Evolutionary conservation across 306 rosid genomes (phyloP).

Genomic region (Gleditsia sinensis): DNA sequence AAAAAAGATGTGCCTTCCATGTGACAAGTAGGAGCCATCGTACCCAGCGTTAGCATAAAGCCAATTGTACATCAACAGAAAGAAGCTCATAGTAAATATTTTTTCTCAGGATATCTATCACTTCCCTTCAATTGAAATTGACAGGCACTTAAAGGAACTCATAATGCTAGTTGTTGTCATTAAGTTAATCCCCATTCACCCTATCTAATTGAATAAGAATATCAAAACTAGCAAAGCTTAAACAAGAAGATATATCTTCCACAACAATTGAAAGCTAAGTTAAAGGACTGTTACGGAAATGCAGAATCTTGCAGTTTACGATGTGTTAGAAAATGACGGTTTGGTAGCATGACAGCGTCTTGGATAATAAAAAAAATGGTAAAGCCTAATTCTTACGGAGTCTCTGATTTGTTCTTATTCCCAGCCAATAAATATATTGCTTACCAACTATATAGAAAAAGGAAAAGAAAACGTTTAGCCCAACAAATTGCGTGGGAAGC

Average conservation of each 20-base stretch:
- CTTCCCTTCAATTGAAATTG: slow-evolving; percentile 46
- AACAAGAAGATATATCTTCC: slow-evolving; percentile 45
- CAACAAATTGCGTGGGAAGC: slow-evolving; percentile 17
- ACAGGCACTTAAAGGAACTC: slow-evolving; percentile 50
- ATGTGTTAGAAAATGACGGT: slow-evolving; percentile 53
- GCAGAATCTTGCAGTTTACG: slow-evolving; percentile 29
- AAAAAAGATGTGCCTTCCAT: slow-evolving; percentile 57
- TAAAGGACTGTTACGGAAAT: slow-evolving; percentile 35
- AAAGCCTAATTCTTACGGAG: slow-evolving; percentile 25
- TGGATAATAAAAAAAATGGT: slow-evolving; percentile 20
- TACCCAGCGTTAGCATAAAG: slow-evolving; percentile 40
- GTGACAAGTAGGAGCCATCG: slow-evolving; percentile 51
- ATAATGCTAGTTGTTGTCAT: slow-evolving; percentile 43
- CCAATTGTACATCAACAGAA: slow-evolving; percentile 37
- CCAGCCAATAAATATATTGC: not conserved
- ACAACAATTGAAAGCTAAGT: slow-evolving; percentile 34
- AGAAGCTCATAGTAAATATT: slow-evolving; percentile 45
- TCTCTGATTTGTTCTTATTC: slow-evolving; percentile 27
- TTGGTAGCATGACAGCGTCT: slow-evolving; percentile 32
- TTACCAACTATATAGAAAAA: too few relatives aligned
- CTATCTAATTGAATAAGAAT: slow-evolving; percentile 43
- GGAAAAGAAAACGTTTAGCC: slow-evolving; percentile 13
- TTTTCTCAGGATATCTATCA: slow-evolving; percentile 27
- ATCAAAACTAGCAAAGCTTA: slow-evolving; percentile 39
- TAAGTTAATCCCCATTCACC: slow-evolving; percentile 15